These are phyloP conservation scores for Yarrowia osloensis DNA, from an alignment of 805 yeast genomes.

Conservation along the genomic window DNA sequence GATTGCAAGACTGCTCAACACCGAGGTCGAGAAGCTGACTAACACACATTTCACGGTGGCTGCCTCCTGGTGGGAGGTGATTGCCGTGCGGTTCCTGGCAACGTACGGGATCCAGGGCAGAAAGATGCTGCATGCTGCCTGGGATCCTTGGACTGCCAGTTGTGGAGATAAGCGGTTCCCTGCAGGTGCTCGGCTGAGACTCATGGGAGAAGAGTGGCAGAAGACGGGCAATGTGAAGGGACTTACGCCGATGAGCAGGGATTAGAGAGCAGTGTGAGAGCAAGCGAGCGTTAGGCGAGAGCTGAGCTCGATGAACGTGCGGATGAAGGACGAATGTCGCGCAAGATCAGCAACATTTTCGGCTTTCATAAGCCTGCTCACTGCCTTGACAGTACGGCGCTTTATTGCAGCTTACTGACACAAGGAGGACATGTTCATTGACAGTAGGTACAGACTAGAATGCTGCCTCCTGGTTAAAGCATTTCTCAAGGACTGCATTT, in stretches of 20 bases:
- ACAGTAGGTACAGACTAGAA: too few species aligned
- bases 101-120: conserved; percentile 69
- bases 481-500: background rate
- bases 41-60: conserved; percentile 72
- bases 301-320: background rate
- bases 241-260: conserved; percentile 31
- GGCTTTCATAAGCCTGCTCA: too few species aligned
- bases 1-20: conserved; percentile 69
- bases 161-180: conserved; percentile 59
- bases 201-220: conserved; percentile 80
- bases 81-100: conserved; percentile 56
- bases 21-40: conserved; percentile 50
- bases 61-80: conserved; percentile 91
- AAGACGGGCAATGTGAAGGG: conserved; percentile 47
- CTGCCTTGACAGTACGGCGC: too few species aligned
- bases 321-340: too few species aligned
- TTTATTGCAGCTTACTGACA: too few species aligned
- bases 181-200: conserved; percentile 74
- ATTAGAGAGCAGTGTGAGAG: background rate
- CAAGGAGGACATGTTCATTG: too few species aligned
- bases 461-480: too few species aligned
- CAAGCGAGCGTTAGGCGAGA: background rate
- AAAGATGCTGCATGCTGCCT: conserved; percentile 57
- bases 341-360: too few species aligned
- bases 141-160: conserved; percentile 54